Percentiles rank a stretch among this genome's conserved stretches.
phyloP scores from a whole-genome alignment of 164 flowering plant species.

The Protea cynaroides region DNA sequence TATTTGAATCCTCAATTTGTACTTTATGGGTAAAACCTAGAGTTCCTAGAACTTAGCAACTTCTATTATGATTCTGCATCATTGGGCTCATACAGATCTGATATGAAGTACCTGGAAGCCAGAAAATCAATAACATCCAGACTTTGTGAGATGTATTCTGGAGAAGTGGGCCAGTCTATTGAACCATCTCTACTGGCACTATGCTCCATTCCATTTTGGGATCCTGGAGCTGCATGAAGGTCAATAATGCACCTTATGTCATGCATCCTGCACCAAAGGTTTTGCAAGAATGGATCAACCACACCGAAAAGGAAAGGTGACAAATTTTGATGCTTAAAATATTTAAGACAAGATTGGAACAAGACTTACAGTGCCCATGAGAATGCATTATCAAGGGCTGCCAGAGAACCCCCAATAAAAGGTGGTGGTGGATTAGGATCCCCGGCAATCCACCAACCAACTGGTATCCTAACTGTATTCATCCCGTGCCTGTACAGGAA shows the following conservation, averaged over 20 bases:
- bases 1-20: too few species aligned
- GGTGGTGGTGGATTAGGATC: slow-evolving; percentile 88
- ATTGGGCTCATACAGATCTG: too few species aligned
- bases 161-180: slow-evolving; percentile 59
- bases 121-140: slow-evolving; percentile 69
- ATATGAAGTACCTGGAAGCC: slow-evolving; percentile 52
- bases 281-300: background rate
- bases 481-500: slow-evolving; percentile 66
- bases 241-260: slow-evolving; percentile 77
- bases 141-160: slow-evolving; percentile 55
- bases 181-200: slow-evolving; percentile 89
- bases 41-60: too few species aligned
- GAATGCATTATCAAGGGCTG: slow-evolving; percentile 81
- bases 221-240: slow-evolving; percentile 94
- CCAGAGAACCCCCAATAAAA: slow-evolving; percentile 63
- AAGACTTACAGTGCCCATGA: slow-evolving; percentile 85
- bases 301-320: background rate
- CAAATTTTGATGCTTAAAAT: background rate
- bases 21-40: too few species aligned
- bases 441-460: slow-evolving; percentile 93
- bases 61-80: too few species aligned
- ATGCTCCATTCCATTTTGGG: slow-evolving; percentile 93
- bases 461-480: slow-evolving; percentile 85
- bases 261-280: slow-evolving; percentile 48
- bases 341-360: slow-evolving; percentile 8